phyloP scores from a whole-genome alignment of 2,329 filamentous ascomycete species.

The Aspergillus floridensis region DNA sequence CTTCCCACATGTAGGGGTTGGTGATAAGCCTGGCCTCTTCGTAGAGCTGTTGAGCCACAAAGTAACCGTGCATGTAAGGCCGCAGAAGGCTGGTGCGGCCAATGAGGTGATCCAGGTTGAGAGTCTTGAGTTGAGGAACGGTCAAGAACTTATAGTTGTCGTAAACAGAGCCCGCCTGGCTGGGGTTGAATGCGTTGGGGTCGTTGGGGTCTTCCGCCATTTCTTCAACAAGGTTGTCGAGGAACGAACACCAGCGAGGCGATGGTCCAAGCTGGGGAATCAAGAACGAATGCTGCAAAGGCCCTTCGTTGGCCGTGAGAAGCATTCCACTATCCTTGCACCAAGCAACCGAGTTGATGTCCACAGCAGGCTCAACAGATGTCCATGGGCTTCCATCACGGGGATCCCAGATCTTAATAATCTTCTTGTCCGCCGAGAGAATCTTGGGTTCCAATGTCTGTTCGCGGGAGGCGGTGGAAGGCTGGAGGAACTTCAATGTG shows the following conservation, averaged over 20 bases:
- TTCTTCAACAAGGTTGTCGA: constrained; percentile 97
- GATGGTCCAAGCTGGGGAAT: constrained; percentile 90
- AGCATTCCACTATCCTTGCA: constrained; percentile 92
- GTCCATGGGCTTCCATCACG: constrained; percentile 85
- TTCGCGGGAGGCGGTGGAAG: constrained; percentile 68
- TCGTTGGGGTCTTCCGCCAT: constrained; percentile 82
- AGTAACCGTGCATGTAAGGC: constrained; percentile 99
- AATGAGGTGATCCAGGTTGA: constrained; percentile 84
- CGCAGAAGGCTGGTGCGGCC: constrained; percentile 85
- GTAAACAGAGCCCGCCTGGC: constrained; percentile 70
- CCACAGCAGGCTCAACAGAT: constrained; percentile 88
- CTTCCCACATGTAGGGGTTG: constrained; percentile 90
- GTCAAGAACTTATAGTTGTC: constrained; percentile 99
- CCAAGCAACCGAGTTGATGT: constrained; percentile 92
- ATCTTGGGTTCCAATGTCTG: constrained; percentile 70
- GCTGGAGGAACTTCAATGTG: constrained; percentile 66
- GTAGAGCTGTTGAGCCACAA: constrained; percentile 91
- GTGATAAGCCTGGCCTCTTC: constrained; percentile 91
- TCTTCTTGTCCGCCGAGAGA: constrained; percentile 86
- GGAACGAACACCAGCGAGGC: constrained; percentile 91
- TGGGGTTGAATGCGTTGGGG: constrained; percentile 51
- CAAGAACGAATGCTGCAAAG: constrained; percentile 92
- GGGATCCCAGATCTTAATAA: constrained; percentile 96
- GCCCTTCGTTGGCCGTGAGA: constrained; percentile 92
- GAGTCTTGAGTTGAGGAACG: constrained; percentile 74